Base-by-base conservation (phyloP, 176 grass and related monocot genomes). In the Cenchrus americanus region DNA sequence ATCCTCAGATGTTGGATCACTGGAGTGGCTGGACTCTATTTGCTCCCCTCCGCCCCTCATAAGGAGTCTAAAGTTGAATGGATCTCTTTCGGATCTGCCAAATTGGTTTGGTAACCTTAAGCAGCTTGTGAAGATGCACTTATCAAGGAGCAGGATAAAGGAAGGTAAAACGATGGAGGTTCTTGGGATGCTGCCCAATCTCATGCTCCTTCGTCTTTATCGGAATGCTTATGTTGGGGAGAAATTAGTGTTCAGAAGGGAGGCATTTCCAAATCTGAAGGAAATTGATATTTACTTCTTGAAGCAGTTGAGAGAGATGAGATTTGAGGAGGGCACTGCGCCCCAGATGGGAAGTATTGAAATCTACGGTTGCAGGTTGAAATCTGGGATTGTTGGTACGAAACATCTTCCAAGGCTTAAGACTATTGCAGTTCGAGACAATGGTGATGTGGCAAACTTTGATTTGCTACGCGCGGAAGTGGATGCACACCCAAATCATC, bases 101-200 rank as follows among this genome's bases (percentile, higher is more conserved):
- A 7, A 8, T n/a, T 79, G 43, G 75, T 52, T 79, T 18, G 5
- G 75, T 12, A 60, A 51, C 34, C 73, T 79, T 60, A 42, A n/a
- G 12, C 41, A 79, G 21, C 32, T 79, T 19, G 73, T 49, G 19
- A 85, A 85, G 83, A 68, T 85, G 57, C 8, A 19, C 5, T 71
- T 78, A 61, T 0, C 0, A 1, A 3, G 0, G 1, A 62, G 65
- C 23, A 2, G 0, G 15, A 37, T 84, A 68, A 27, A 76, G 23
- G 72, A 68, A 46, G 62, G 50, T 57, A 10, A 68, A 46, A 17
- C 43, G 0, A 62, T 71, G 43, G 65, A 51, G 21, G 62, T 79
- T 62, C 65, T 85, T 71, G 75, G 54, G 19, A 54, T 12, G 51
- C 43, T 79, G 14, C 84, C 75, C 44, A 86, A 86, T 58, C 66